Evolutionary conservation across 2,329 filamentous ascomycete genomes (phyloP).

Genomic region (Fusarium albidum): DNA sequence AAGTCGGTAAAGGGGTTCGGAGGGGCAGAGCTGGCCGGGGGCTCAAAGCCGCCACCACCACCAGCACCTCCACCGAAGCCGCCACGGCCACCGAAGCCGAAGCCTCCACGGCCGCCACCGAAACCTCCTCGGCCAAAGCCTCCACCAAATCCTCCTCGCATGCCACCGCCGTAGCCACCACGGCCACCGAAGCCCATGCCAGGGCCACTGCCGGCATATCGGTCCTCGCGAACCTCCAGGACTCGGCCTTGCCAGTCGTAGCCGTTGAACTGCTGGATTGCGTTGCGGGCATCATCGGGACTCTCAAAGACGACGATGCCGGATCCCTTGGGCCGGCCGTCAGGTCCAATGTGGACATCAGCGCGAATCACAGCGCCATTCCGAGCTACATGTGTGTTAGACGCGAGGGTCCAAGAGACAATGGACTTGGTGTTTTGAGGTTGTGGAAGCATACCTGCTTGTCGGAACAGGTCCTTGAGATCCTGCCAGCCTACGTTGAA

Average conservation of each 20-base stretch:
- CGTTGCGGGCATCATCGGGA: conserved; percentile 91
- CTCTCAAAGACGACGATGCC: conserved; percentile 97
- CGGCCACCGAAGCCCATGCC: conserved; percentile 63
- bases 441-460: conserved; percentile 78
- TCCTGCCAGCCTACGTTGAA: conserved; percentile 99
- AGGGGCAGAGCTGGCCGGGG: conserved; percentile 58
- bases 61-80: conserved; percentile 60
- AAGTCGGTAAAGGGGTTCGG: conserved; percentile 96
- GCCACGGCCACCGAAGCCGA: conserved; percentile 55
- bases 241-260: conserved; percentile 97
- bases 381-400: conserved; percentile 49
- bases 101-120: conserved; percentile 52
- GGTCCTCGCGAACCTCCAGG: conserved; percentile 95
- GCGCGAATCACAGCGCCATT: conserved; percentile 88
- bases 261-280: conserved; percentile 97
- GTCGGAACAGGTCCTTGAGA: conserved; percentile 97
- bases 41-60: conserved; percentile 52
- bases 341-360: conserved; percentile 91
- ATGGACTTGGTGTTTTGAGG: neutral
- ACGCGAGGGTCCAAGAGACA: neutral
- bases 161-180: conserved; percentile 67
- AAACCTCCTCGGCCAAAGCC: conserved; percentile 62
- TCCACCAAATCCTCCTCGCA: conserved; percentile 67
- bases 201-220: conserved; percentile 76
- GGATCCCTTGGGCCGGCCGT: conserved; percentile 94